These are phyloP conservation scores for Cladosporium sp. DNA, from an alignment of 2,329 filamentous ascomycete genomes.

Conservation along the genomic window DNA sequence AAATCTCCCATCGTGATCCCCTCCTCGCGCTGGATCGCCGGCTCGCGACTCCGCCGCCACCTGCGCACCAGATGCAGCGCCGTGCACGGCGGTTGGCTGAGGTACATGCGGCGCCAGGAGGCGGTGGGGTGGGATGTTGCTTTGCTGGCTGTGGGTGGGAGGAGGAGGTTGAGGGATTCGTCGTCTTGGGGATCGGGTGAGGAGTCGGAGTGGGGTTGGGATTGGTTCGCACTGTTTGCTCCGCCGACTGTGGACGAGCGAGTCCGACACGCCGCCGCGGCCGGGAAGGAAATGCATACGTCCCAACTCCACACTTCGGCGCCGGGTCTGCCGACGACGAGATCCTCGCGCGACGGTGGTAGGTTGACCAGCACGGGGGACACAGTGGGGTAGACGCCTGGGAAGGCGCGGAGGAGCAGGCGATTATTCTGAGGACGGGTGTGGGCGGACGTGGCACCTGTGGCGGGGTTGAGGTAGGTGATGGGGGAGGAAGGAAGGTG, in stretches of 20 bases:
- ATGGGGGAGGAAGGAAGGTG: constrained; percentile 4
- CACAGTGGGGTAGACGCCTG: constrained; percentile 32
- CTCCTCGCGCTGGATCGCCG: constrained; percentile 23
- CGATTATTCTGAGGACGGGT: constrained; percentile 34
- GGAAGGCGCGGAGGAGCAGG: constrained; percentile 30
- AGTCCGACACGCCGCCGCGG: constrained; percentile 10
- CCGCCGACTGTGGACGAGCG: constrained; percentile 12
- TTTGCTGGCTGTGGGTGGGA: constrained; percentile 15
- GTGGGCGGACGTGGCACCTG: constrained; percentile 12
- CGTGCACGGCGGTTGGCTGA: constrained; percentile 31
- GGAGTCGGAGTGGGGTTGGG: no score
- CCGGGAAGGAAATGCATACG: constrained; percentile 30
- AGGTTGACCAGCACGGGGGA: constrained; percentile 28
- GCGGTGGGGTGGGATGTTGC: constrained; percentile 28
- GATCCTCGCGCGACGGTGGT: constrained; percentile 14
- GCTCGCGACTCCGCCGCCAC: constrained; percentile 24
- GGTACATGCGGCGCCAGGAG: constrained; percentile 33
- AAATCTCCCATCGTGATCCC: constrained; percentile 33
- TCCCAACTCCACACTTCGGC: constrained; percentile 32
- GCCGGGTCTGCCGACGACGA: constrained; percentile 5
- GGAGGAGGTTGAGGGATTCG: background rate
- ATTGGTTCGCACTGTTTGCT: no score
- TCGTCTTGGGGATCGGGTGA: constrained; percentile 3
- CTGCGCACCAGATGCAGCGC: constrained; percentile 28
- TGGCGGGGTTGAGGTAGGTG: constrained; percentile 9